Base-by-base conservation (phyloP, 78 protist species). In the Dictyostelium brefeldianum region DNA sequence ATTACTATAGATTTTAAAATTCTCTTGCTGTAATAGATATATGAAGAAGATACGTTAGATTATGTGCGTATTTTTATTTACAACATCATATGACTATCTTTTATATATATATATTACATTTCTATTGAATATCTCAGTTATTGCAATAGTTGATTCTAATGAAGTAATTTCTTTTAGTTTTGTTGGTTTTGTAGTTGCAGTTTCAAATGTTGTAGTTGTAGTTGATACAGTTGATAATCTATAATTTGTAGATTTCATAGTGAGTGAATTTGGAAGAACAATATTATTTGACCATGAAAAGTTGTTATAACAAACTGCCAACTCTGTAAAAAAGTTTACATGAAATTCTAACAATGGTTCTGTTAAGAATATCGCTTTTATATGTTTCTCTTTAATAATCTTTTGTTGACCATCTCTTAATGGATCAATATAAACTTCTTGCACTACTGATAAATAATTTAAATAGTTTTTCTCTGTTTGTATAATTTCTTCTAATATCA, bases 1-100 rank as follows among this genome's bases (percentile, higher is more conserved):
- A 6, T 27, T 22, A 65, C 93, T 87, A 50, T 87, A 87, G 17
- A 77, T 87, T 65, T 77, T 87, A 65, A 87, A 87, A n/a, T 74
- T 87, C 5, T 64, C 82, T 75, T 73, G 47, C 89, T 82, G n/a
- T 12, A 25, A n/a, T 56, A 9, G 5, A 31, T n/a, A 25, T 22
- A 46, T 25, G 8, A 31, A 11, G 14, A 77, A 18, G 22, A 3
- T 36, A 36, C 2, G 43, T 36, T 36, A 36, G 43, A 36, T 3
- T 36, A 36, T 36, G 43, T n/a, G n/a, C n/a, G n/a, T n/a, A n/a
- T n/a, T n/a, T n/a, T n/a, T n/a, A n/a, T n/a, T n/a, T n/a, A n/a
- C n/a, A n/a, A n/a, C n/a, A n/a, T n/a, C n/a, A n/a, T n/a, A n/a
- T n/a, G n/a, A n/a, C n/a, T 53, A 53, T 53, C 8, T 53, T 12